phyloP scores from a whole-genome alignment of 164 flowering plant species.

The Euptelea pleiosperma region DNA sequence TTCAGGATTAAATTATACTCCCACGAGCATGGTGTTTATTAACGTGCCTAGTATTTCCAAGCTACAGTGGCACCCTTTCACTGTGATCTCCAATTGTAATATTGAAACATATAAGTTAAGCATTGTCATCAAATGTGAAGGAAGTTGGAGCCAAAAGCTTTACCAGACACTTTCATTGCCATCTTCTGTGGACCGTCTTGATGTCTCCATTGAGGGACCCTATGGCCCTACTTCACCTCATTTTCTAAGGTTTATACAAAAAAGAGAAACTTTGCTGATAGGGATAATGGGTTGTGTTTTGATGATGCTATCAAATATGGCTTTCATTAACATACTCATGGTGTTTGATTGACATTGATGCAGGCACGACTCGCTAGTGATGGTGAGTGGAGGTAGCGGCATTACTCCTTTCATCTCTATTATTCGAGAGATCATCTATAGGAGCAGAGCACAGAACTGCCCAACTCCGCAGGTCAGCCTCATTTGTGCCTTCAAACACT shows the following conservation, averaged over 20 bases:
- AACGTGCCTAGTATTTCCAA: constrained; percentile 64
- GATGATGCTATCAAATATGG: neutral
- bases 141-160: constrained; percentile 67
- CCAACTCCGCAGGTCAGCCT: constrained; percentile 47
- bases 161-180: constrained; percentile 49
- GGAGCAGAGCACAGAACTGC: constrained; percentile 19
- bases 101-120: constrained; percentile 61
- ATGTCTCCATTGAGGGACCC: constrained; percentile 79
- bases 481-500: constrained; percentile 52
- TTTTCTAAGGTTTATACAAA: constrained; percentile 49
- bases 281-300: too few relatives aligned
- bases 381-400: constrained; percentile 90
- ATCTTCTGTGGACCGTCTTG: constrained; percentile 44
- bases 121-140: constrained; percentile 48
- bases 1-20: constrained; percentile 49
- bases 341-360: neutral
- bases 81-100: constrained; percentile 50
- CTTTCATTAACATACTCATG: neutral
- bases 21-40: constrained; percentile 56
- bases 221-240: constrained; percentile 69
- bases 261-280: neutral
- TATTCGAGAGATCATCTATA: constrained; percentile 52
- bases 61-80: constrained; percentile 89
- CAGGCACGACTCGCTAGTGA: constrained; percentile 76
- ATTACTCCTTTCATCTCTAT: constrained; percentile 78